A percentile compares a stretch with the other conserved stretches of the same genome.
phyloP scores from a whole-genome alignment of 192 early-diverging fungal species.

The Allomyces macrogynus region DNA sequence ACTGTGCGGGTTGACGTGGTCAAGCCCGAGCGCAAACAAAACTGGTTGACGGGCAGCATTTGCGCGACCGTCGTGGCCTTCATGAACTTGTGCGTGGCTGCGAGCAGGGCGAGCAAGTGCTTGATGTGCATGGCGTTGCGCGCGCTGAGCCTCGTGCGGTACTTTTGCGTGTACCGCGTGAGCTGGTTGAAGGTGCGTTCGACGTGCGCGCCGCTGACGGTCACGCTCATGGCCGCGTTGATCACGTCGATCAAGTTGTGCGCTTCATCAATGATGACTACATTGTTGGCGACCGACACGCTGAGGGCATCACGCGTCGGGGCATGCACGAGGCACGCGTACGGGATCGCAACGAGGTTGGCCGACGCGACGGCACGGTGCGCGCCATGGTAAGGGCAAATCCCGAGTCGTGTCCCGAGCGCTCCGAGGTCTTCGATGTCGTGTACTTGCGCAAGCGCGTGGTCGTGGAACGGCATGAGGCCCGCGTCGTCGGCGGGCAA shows the following conservation, averaged over 20 bases:
- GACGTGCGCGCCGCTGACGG: constrained; percentile 27
- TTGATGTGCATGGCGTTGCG: constrained; percentile 55
- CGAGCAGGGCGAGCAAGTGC: constrained; percentile 42
- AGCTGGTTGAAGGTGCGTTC: constrained; percentile 30
- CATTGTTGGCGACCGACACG: constrained; percentile 40
- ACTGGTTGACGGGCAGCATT: constrained; percentile 41
- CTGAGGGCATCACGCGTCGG: constrained; percentile 52
- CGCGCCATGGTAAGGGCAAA: constrained; percentile 73
- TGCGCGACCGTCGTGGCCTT: constrained; percentile 3
- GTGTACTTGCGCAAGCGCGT: constrained; percentile 17
- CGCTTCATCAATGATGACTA: constrained; percentile 74
- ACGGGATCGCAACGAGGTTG: constrained; percentile 71
- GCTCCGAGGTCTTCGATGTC: constrained; percentile 76
- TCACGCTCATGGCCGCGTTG: constrained; percentile 41
- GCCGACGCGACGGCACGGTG: constrained; percentile 28
- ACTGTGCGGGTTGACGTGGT: constrained; percentile 69
- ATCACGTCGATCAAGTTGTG: constrained; percentile 60
- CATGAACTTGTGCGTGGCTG: constrained; percentile 26
- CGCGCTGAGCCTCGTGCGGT: constrained; percentile 43
- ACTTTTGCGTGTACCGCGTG: constrained; percentile 41
- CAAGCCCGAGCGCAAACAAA: constrained; percentile 43
- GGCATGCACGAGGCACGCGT: constrained; percentile 59
- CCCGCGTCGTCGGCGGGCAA: constrained; percentile 24
- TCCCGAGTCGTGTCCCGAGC: constrained; percentile 28
- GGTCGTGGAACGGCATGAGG: constrained; percentile 36